Base-by-base conservation (phyloP, 2,329 filamentous ascomycete genomes). In the Beauveria varroae region DNA sequence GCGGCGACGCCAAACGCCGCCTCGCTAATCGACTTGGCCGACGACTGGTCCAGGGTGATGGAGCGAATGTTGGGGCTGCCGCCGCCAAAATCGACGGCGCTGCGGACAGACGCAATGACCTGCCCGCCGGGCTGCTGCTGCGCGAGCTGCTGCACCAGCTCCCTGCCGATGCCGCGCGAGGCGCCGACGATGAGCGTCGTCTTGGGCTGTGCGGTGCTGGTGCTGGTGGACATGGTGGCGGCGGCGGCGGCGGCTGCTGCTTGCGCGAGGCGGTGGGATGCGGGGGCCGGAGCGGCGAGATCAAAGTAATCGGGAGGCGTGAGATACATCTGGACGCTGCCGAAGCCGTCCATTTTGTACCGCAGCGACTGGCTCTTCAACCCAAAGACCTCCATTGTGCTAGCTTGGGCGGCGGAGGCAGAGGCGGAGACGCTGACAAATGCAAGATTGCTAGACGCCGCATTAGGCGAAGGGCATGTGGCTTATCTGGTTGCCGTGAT, bases 361-460 rank as follows among this genome's bases (percentile, higher is more conserved):
- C 52, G 47, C 51, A 61, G 59, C 52, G 59, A 61, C 52, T 61
- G 59, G 59, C 51, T 61, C 59, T 51, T 61, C 44, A 61, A 28
- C 52, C 59, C 59, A 61, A 61, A 61, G 30, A 61, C 59, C 52
- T 61, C 59, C 59, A 61, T 61, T 18, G 51, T 56, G 57, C 52
- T 61, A 56, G 51, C 51, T 61, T 56, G 46, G 52, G 57, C 20
- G 57, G 51, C 49, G 30, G 57, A 60, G 41, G 50, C 40, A 53
- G 41, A 54, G 43, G 51, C 51, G 59, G 59, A 55, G 59, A 51
- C 59, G 51, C 52, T 61, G 58, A 60, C 58, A 55, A 49, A 49
- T 60, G 51, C 43, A 59, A 40, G 34, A 37, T 60, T 41, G 50
- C 50, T 54, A 60, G 50, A 60, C 41, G 57, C 40, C 57, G 24